Percentiles rank a stretch among this genome's conserved stretches.
Evolutionary conservation across 495 filamentous ascomycete genomes (phyloP).

Genomic region (Penicillium alfredii): DNA sequence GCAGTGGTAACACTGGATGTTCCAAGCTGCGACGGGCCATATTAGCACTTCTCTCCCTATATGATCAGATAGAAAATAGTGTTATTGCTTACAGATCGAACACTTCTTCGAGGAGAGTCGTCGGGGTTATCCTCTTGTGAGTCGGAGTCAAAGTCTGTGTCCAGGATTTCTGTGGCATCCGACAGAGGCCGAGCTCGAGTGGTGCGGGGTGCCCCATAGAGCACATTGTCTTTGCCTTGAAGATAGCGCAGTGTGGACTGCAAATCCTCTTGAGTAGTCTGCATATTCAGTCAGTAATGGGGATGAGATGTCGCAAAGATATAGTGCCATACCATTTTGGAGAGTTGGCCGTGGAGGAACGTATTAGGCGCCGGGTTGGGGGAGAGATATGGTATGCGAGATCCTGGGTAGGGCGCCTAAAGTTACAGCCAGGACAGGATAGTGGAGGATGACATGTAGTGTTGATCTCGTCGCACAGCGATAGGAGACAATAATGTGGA

Average conservation of each 20-base stretch:
- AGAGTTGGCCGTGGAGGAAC: too few species aligned
- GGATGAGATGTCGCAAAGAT: too few species aligned
- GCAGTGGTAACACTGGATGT: slow-evolving; percentile 11
- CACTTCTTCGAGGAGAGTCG: neutral
- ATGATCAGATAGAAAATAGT: too few species aligned
- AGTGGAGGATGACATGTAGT: neutral
- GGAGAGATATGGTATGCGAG: too few species aligned
- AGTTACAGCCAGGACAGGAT: neutral
- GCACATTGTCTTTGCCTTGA: neutral
- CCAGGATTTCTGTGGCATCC: slow-evolving; percentile 63
- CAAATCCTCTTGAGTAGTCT: neutral
- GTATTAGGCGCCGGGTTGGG: too few species aligned
- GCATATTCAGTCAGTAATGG: too few species aligned
- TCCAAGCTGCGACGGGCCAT: slow-evolving; percentile 7
- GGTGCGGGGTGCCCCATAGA: neutral
- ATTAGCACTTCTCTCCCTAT: too few species aligned
- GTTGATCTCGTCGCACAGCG: neutral
- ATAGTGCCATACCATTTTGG: too few species aligned
- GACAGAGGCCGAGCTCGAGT: slow-evolving; percentile 30
- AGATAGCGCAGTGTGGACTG: neutral
- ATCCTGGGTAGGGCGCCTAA: too few species aligned
- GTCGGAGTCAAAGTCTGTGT: slow-evolving; percentile 47
- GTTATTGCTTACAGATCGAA: slow-evolving; percentile 1
- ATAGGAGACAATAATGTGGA: neutral
- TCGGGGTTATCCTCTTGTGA: neutral